Base-by-base conservation (phyloP, 768 basidiomycete species). In the Tephrocybe sp. region DNA sequence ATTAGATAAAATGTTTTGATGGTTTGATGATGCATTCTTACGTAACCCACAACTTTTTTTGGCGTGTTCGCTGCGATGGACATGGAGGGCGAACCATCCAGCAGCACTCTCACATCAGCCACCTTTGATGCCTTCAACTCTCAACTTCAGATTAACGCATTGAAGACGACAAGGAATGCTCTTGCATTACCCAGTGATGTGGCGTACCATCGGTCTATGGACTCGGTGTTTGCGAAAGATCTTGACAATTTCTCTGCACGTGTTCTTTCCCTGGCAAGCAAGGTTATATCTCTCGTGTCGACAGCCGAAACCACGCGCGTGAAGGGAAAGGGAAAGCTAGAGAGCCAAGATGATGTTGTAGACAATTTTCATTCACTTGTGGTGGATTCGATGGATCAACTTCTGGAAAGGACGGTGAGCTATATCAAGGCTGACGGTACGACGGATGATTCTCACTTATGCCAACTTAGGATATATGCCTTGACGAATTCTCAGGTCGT, bases 191-290 rank as follows among this genome's bases (percentile, higher is more conserved):
- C 92, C 2, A 54, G 72, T 12, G 95, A 98, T 69, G 73, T 98
- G 49, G 69, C 76, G n/a, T 98, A 94, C 66, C 91, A 97, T 68
- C 86, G 91, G 19, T 89, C 94, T 2, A 80, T 98, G 54, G 87
- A 95, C 64, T 67, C 79, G 4, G 72, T 68, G 1, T 75, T 97
- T 46, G 87, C 86, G 1, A 72, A 73, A 46, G 80, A 84, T 34
- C 67, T 97, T 28, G 94, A 98, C 60, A 65, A 61, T 3, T 78
- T 89, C 47, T 86, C 89, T 0, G 67, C 76, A 13, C 75, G 82
- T 25, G 76, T 95, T 2, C 75, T 97, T 18, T 65, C 72, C 7
- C 59, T 93, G 18, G 80, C 86, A 1, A 87, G 88, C 62, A 74
- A 72, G 46, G 71, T 94, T 15, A 62, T 97, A 35, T 60, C 64